A percentile compares a stretch with the other conserved stretches of the same genome.
Conservation (phyloP, 2,329 filamentous ascomycete species). For the Cryphonectria japonica region DNA sequence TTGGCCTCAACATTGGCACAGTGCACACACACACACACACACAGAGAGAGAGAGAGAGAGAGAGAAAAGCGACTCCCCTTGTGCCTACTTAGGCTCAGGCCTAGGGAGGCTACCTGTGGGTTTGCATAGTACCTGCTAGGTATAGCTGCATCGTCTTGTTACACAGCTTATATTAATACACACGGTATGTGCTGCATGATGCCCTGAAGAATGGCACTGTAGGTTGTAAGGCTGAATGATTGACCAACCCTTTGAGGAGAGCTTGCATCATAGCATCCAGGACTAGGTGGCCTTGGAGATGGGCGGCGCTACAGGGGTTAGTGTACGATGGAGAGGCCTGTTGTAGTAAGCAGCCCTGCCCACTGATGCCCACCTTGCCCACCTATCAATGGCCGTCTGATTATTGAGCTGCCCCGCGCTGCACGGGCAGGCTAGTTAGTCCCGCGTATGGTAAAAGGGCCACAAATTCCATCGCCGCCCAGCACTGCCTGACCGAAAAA, state of each 20-base stretch:
- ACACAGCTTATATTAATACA: neutral
- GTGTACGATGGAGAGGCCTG: neutral
- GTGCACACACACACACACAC: neutral
- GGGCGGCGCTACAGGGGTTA: neutral
- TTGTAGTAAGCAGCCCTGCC: neutral
- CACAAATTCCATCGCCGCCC: constrained; percentile 24
- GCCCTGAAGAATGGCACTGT: neutral
- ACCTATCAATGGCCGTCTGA: constrained; percentile 26
- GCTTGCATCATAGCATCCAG: neutral
- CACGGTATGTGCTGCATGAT: neutral
- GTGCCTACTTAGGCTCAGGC: neutral
- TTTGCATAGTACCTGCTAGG: neutral
- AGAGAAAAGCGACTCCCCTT: neutral
- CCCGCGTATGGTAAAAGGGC: constrained; percentile 14
- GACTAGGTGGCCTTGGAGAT: neutral
- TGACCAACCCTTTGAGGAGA: neutral
- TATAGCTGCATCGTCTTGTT: neutral
- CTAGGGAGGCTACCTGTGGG: neutral
- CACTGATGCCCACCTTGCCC: constrained; percentile 17
- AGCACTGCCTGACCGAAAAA: neutral
- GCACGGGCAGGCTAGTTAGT: constrained; percentile 10
- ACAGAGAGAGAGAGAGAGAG: neutral
- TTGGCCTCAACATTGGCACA: neutral
- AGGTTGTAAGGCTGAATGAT: constrained; percentile 1
- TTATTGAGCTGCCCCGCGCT: constrained; percentile 27